Conservation (phyloP, 495 filamentous ascomycete genomes). For the Thermothielavioides terrestris region DNA sequence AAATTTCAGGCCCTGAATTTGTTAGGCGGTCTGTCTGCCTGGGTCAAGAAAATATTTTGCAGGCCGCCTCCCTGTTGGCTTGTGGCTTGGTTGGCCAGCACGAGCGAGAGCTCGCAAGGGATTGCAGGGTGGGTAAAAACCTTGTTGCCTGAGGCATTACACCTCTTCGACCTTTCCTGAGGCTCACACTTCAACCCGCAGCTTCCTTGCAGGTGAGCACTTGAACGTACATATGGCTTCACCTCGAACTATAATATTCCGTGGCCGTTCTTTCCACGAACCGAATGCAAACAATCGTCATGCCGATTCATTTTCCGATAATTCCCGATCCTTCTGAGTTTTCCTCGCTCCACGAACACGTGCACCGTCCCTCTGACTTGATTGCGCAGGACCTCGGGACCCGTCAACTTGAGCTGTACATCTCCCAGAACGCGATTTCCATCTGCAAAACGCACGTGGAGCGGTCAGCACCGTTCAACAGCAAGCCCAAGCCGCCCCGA, state of each 20-base stretch:
- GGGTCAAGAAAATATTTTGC: conserved; percentile 9
- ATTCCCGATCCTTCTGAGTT: too few species aligned
- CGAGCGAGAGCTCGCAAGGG: too few species aligned
- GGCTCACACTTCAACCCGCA: not conserved
- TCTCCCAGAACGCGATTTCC: conserved; percentile 85
- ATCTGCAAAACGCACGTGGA: conserved; percentile 51
- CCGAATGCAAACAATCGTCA: not conserved
- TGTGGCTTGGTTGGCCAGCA: not conserved
- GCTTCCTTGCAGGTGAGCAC: too few species aligned
- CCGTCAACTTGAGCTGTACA: conserved; percentile 37
- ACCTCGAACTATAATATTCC: too few species aligned
- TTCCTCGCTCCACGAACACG: too few species aligned
- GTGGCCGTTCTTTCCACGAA: too few species aligned
- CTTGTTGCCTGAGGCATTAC: conserved; percentile 4
- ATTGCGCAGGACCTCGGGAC: too few species aligned
- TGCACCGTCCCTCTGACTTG: too few species aligned
- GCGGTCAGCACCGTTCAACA: conserved; percentile 15
- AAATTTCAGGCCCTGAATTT: not conserved
- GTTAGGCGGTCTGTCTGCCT: conserved; percentile 1
- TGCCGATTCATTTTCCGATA: not conserved
- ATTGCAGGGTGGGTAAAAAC: too few species aligned
- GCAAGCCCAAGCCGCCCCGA: too few species aligned
- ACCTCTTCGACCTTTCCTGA: not conserved
- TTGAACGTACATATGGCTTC: too few species aligned
- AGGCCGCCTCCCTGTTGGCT: conserved; percentile 1